phyloP scores from a whole-genome alignment of 495 filamentous ascomycete species.

The Parathielavia appendiculata region DNA sequence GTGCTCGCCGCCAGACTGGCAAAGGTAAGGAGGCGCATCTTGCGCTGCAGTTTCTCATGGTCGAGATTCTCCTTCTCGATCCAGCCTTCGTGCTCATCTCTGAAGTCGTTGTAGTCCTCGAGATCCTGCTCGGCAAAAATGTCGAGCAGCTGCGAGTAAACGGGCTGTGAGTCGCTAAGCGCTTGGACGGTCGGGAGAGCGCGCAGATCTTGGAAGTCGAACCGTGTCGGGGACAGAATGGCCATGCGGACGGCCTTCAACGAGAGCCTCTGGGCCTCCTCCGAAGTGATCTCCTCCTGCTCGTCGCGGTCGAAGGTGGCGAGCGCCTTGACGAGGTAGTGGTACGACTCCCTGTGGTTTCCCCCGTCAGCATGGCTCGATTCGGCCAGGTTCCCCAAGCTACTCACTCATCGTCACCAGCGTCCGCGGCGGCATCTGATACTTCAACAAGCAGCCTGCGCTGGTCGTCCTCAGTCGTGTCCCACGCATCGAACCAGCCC shows the following conservation, averaged over 20 bases:
- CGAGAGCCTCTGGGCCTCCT: conserved; percentile 73
- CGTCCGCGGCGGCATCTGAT: conserved; percentile 69
- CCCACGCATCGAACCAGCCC: conserved; percentile 78
- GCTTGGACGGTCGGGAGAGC: conserved; percentile 80
- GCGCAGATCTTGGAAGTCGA: conserved; percentile 92
- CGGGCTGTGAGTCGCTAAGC: conserved; percentile 72
- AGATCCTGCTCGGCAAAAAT: conserved; percentile 89
- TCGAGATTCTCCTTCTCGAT: conserved; percentile 66
- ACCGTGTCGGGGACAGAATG: conserved; percentile 67
- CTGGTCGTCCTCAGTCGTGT: conserved; percentile 70
- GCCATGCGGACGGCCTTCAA: conserved; percentile 80
- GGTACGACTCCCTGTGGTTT: conserved; percentile 58
- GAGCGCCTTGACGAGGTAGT: conserved; percentile 76
- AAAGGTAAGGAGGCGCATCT: conserved; percentile 93
- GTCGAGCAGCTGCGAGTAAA: conserved; percentile 84
- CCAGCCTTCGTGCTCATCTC: conserved; percentile 73
- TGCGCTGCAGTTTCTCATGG: conserved; percentile 61
- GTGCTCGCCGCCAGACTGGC: conserved; percentile 80
- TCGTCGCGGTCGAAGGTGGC: conserved; percentile 71
- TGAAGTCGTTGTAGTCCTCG: conserved; percentile 93
- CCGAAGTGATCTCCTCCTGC: conserved; percentile 52
- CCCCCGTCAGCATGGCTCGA: conserved; percentile 6
- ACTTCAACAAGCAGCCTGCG: conserved; percentile 76
- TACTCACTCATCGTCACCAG: conserved; percentile 65
- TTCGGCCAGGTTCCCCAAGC: not conserved